Evolutionary conservation across 331 rosid genomes (phyloP), one percentile per base, ranked within the genome.

Genomic region (Acacia pycnantha): DNA sequence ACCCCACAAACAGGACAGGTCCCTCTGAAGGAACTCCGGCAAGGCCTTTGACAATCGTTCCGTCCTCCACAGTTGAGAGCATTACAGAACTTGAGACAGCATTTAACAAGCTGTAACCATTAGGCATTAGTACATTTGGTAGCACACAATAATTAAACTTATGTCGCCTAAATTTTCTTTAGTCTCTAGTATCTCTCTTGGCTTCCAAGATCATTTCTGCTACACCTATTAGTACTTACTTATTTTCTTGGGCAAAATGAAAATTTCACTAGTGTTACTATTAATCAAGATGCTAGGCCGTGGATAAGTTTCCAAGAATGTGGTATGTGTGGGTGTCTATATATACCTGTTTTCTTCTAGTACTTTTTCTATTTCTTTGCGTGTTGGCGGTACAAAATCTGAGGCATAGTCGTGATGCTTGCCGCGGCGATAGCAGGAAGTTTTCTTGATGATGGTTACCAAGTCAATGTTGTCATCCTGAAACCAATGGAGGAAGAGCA

Each of bases 21-120:
- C 98, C 98, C 78, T 91, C 93, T 18, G 89, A 88, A 74, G 99
- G 99, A 56, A 95, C 78, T 74, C 99, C 99, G 8, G 91, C 89
- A 65, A 93, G 92, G 64, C 98, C 92, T 85, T 90, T 89, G 76
- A 92, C 94, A 56, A 90, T 76, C 68, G 87, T 85, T 54, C 99
- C 99, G 53, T 88, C 87, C 79, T 83, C 93, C 86, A 95, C 86
- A 69, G 99, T 93, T 65, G 98, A 95, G 77, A 92, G 79, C 90
- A 88, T 87, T 47, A 92, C 98, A 59, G 98, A 84, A 84, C 91
- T 90, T 22, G 94, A 84, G 59, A 84, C 78, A 14, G 33, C 5
- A 53, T 68, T 65, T 19, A 92, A 0, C 82, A 84, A 84, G 58
- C 99, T 93, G 85, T 27, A 53, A 85, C 26, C 51, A 79, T 67